Conservation (phyloP, 331 rosid species). For the Spiraea crenata region DNA sequence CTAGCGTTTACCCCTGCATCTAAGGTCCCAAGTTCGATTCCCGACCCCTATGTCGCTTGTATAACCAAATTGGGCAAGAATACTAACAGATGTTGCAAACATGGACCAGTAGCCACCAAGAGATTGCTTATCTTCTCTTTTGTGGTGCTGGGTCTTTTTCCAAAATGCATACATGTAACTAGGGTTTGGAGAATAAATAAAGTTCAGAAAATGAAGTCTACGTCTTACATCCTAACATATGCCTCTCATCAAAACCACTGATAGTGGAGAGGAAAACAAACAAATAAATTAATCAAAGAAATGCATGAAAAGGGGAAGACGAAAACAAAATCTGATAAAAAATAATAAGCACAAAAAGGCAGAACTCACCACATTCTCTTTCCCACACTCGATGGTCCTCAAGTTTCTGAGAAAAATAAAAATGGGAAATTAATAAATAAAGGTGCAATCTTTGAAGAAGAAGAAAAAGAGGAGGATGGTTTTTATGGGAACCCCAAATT, state of each 20-base stretch:
- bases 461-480: neutral
- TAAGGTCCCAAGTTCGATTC: too few relatives aligned
- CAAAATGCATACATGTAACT: constrained; percentile 9
- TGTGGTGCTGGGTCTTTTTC: constrained; percentile 11
- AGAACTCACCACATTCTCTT: constrained; percentile 30
- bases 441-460: neutral
- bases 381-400: constrained; percentile 44
- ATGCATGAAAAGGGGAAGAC: neutral
- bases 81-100: neutral
- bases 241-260: constrained; percentile 51
- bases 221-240: constrained; percentile 32
- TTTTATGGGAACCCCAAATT: neutral
- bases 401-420: constrained; percentile 14
- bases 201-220: constrained; percentile 26
- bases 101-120: constrained; percentile 17
- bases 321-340: neutral
- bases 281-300: neutral
- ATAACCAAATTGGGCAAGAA: neutral
- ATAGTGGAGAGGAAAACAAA: constrained; percentile 46
- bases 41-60: too few relatives aligned
- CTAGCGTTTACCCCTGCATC: too few relatives aligned
- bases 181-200: constrained; percentile 39
- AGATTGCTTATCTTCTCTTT: neutral
- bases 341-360: neutral
- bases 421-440: neutral